Base-by-base conservation (phyloP, 306 rosid species). In the Trichosanthes cucumerina region DNA sequence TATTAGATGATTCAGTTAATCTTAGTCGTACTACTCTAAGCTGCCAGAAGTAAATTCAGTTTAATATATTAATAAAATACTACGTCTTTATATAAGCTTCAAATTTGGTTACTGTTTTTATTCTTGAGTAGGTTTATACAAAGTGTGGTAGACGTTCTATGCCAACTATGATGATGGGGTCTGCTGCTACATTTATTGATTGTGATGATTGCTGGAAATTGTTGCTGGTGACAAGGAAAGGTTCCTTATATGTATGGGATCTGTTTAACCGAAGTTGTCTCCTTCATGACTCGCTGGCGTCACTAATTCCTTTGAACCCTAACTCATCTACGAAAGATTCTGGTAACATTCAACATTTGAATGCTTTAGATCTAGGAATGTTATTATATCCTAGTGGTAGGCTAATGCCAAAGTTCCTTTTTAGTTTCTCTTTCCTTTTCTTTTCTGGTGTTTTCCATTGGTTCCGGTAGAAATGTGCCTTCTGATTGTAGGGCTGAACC, bases 131-230 rank as follows among this genome's bases (percentile, higher is more conserved):
- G 98, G 90, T 95, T 80, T 93, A 93, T 88, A 90, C 98, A 3
- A 93, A 85, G 78, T 88, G 96, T 78, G 98, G 98, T 80, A 90
- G 97, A 87, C 93, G 98, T 16, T 34, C 62, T 14, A 74, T 74
- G 78, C 78, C 78, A 9, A 28, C 78, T 18, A 74, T 81, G 98
- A 89, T 93, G 92, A 81, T 81, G 86, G 98, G 97, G 69, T 90
- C 98, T 41, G 92, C 98, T 53, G 91, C 98, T 46, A 90, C 96
- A 68, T 93, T 93, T 87, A 83, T 93, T 70, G 98, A 93, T 52
- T 93, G 98, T 34, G 98, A 93, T 19, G 96, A 93, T 82, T 83
- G 85, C 88, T 93, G 97, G 98, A 91, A 85, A 84, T 81, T 93
- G 87, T 85, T 93, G 80, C 80, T 95, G 86, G 97, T 95, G 83